Evolutionary conservation across 257 asterid species (phyloP).

Genomic region (Hygrophila difformis): DNA sequence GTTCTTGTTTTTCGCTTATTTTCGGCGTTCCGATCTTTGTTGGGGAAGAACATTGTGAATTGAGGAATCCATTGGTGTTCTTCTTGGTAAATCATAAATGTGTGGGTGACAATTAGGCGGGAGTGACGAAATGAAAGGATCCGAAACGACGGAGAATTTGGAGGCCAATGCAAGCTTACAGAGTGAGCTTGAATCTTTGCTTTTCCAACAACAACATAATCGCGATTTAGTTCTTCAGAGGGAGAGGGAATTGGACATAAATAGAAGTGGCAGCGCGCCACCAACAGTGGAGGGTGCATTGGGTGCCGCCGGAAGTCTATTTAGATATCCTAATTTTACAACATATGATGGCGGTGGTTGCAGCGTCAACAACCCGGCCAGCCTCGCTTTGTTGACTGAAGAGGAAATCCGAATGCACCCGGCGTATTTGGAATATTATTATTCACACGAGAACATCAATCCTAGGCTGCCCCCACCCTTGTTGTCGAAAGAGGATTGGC

Average conservation of each 20-base stretch:
- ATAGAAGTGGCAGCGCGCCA: constrained; percentile 80
- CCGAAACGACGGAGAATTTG: constrained; percentile 37
- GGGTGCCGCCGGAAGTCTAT: constrained; percentile 41
- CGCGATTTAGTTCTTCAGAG: constrained; percentile 33
- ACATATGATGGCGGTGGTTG: constrained; percentile 16
- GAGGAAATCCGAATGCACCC: constrained; percentile 77
- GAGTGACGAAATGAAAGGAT: constrained; percentile 30
- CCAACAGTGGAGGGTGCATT: constrained; percentile 75
- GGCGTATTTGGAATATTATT: constrained; percentile 61
- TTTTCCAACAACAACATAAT: constrained; percentile 36
- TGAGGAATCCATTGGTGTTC: constrained; percentile 3
- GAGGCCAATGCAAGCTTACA: constrained; percentile 33
- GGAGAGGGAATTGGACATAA: constrained; percentile 42
- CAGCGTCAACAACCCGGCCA: constrained; percentile 15
- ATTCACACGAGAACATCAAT: constrained; percentile 66
- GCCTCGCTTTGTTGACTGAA: constrained; percentile 33
- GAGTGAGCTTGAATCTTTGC: constrained; percentile 50
- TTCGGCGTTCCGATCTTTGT: constrained; percentile 6
- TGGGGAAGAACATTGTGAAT: constrained; percentile 9
- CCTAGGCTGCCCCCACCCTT: constrained; percentile 85
- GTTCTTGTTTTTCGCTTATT: neutral
- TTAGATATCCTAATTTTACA: constrained; percentile 27
- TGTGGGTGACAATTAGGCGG: too few species aligned
- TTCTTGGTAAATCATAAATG: too few species aligned
- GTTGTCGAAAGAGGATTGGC: constrained; percentile 80